Evolutionary conservation across 2,329 filamentous ascomycete species (phyloP).

Genomic region (Didymella segeticola): DNA sequence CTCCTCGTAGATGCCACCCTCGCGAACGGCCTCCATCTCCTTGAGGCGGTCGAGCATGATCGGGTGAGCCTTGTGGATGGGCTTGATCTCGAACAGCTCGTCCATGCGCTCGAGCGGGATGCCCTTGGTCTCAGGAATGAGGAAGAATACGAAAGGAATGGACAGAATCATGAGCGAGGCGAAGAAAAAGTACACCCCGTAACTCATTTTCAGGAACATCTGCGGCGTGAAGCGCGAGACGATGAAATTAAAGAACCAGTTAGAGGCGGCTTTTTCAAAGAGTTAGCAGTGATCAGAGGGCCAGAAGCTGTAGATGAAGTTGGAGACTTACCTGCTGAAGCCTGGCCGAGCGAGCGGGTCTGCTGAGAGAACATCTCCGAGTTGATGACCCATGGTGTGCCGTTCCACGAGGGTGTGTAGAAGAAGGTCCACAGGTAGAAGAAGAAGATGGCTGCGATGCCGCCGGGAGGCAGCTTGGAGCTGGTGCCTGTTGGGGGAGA

Average conservation of each 20-base stretch:
- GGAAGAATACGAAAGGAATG: conserved; percentile 56
- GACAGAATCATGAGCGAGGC: conserved; percentile 56
- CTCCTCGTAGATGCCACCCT: conserved; percentile 17
- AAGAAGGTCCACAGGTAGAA: conserved; percentile 77
- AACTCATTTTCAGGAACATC: conserved; percentile 60
- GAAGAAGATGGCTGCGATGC: conserved; percentile 71
- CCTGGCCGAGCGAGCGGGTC: conserved; percentile 70
- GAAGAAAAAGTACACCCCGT: conserved; percentile 56
- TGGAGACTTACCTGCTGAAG: too few relatives aligned
- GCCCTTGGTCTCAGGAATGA: conserved; percentile 53
- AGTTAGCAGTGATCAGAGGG: too few relatives aligned
- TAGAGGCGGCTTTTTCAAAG: conserved; percentile 73
- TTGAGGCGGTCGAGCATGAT: conserved; percentile 49
- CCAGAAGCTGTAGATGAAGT: too few relatives aligned
- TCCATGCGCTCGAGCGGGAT: conserved; percentile 57
- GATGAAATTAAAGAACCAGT: conserved; percentile 76
- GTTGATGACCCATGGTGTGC: conserved; percentile 78
- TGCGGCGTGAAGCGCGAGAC: conserved; percentile 71
- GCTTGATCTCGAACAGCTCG: conserved; percentile 54
- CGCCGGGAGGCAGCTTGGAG: conserved; percentile 53
- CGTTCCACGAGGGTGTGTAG: conserved; percentile 75
- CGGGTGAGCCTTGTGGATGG: conserved; percentile 49
- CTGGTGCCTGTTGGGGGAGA: conserved; percentile 48
- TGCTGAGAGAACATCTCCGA: conserved; percentile 76
- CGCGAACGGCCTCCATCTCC: conserved; percentile 42